These are phyloP conservation scores for Colletotrichum endophyticum DNA, from an alignment of 2,329 filamentous ascomycete species.

Conservation along the genomic window DNA sequence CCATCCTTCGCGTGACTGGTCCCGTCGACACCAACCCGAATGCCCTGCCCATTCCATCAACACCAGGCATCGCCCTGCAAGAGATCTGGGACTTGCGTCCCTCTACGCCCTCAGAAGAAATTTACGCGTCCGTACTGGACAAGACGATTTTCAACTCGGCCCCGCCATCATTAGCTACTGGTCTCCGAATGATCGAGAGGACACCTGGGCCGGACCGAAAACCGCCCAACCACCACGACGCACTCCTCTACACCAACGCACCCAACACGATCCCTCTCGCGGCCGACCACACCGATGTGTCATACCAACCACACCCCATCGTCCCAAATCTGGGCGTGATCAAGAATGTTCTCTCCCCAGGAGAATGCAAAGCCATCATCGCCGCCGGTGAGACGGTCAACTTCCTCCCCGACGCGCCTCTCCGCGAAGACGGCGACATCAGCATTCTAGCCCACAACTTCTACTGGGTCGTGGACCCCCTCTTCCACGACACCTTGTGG, in stretches of 20 bases:
- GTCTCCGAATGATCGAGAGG: conserved; percentile 65
- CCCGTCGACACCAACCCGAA: conserved; percentile 57
- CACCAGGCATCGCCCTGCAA: conserved; percentile 59
- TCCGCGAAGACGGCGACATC: conserved; percentile 68
- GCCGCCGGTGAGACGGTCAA: conserved; percentile 68
- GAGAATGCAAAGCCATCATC: conserved; percentile 71
- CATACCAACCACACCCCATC: conserved; percentile 62
- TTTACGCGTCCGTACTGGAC: conserved; percentile 65
- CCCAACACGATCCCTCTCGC: conserved; percentile 62
- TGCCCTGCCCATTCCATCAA: conserved; percentile 27
- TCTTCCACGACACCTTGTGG: conserved; percentile 70
- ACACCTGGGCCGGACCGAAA: conserved; percentile 66
- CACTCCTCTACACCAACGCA: conserved; percentile 66
- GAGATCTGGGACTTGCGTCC: conserved; percentile 64
- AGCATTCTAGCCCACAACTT: conserved; percentile 76
- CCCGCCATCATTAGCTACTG: conserved; percentile 38
- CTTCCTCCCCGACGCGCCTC: conserved; percentile 71
- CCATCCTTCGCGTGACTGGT: conserved; percentile 67
- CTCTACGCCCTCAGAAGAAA: conserved; percentile 41
- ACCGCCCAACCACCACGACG: conserved; percentile 71
- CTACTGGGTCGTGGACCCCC: conserved; percentile 71
- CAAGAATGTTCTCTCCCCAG: conserved; percentile 61
- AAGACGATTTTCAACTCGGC: conserved; percentile 53
- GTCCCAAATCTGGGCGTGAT: conserved; percentile 68
- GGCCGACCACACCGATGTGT: conserved; percentile 47